Base-by-base conservation (phyloP, 2,329 filamentous ascomycete species). In the Stachybotrys chartarum region DNA sequence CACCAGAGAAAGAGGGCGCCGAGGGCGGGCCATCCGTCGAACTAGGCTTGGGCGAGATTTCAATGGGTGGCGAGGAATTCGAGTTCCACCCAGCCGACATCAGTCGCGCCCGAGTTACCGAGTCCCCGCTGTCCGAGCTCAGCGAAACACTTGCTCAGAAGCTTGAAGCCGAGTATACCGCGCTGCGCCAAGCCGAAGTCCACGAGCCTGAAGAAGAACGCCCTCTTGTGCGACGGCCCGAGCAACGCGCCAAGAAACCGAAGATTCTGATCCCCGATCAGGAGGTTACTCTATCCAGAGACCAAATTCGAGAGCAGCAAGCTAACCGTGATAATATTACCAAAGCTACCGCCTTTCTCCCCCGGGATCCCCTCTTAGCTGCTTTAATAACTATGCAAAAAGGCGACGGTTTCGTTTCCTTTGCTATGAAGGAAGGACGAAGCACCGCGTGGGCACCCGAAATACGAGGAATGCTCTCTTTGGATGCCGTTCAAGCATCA, bases 371-470 rank as follows among this genome's bases (percentile, higher is more conserved):
- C 1, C 85, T 93, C 54, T 79, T 97, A 12, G 80, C 97, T 31
- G 90, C 91, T 42, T 77, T 99, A 24, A 88, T 96, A 77, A 90
- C 92, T 63, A 88, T 97, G 81, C 94, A 97, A 70, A 91, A 88
- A 74, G 91, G 83, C 54, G 93, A 93, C 54, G 90, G 86, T 45
- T 97, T 99, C 64, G 90, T 97, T 18, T 89, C 87, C 5, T 92
- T 84, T 64, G 86, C 96, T 59, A 86, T 97, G 74, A 86, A 89
- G 54, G 90, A 91, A 58, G 89, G 86, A 45, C 85, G 89, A 60
- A 86, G 86, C 63, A 81, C 83, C 61, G 84, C 83, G 47, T 97
- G 91, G 92, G 93, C 93, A 4, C 93, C 93, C 1, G 94, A 99
- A 72, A 80, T 99, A 17, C 87, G 90, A 57, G 91, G 88, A n/a